Conservation (phyloP, 805 yeast genomes). For the Clavispora fructus region DNA sequence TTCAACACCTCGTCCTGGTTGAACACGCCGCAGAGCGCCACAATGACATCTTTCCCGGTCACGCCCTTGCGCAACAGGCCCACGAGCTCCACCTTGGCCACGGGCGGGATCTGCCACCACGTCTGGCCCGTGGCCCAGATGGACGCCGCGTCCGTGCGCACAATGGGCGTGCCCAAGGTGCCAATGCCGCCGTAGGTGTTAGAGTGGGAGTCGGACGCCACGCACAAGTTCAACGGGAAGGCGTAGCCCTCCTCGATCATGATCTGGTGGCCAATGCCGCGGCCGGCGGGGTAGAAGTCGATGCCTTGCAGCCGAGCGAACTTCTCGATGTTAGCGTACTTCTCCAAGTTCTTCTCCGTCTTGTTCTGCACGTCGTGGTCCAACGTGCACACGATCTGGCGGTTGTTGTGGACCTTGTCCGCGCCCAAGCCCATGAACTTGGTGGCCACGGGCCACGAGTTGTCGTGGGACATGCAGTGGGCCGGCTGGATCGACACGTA, state of each 20-base stretch:
- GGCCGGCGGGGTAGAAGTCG: conserved; percentile 97
- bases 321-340: conserved; percentile 81
- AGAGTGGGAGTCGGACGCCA: conserved; percentile 96
- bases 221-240: conserved; percentile 87
- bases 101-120: conserved; percentile 99
- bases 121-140: conserved; percentile 99
- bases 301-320: conserved; percentile 89
- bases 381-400: conserved; percentile 91
- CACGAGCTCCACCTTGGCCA: conserved; percentile 82
- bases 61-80: conserved; percentile 83
- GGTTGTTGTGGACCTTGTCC: conserved; percentile 68
- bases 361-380: conserved; percentile 98
- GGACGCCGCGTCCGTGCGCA: conserved; percentile 97
- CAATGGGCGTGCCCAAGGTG: conserved; percentile 93
- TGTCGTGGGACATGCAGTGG: conserved; percentile 98
- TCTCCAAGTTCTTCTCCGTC: conserved; percentile 78
- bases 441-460: conserved; percentile 98
- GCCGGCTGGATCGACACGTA: conserved; percentile 93
- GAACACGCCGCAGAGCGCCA: conserved; percentile 89
- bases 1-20: conserved; percentile 89
- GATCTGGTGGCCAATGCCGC: conserved; percentile 98
- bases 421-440: conserved; percentile 96
- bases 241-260: conserved; percentile 99
- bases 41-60: conserved; percentile 95
- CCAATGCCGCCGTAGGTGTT: conserved; percentile 98